A percentile compares a stretch with the other conserved stretches of the same genome.
Evolutionary conservation across 345 rosid genomes (phyloP).

Genomic region (Acer saccharum): DNA sequence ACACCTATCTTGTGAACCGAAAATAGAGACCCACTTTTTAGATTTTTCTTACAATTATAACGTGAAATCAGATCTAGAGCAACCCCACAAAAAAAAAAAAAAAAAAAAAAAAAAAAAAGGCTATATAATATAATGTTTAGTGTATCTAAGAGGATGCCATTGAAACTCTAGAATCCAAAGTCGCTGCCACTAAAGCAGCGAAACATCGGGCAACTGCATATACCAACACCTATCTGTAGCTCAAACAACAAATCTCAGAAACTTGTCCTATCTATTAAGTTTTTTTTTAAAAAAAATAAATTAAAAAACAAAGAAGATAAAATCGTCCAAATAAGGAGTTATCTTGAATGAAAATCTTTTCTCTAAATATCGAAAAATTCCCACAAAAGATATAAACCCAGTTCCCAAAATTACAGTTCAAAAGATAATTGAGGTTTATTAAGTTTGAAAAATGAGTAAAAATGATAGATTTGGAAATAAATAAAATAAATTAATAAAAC

Average conservation of each 20-base stretch:
- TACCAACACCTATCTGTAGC: too few relatives aligned
- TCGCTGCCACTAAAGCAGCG: too few relatives aligned
- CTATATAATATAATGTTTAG: background rate
- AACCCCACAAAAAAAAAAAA: background rate
- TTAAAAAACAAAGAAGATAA: background rate
- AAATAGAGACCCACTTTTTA: conserved; percentile 10
- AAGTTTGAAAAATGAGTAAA: too few relatives aligned
- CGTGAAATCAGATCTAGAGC: conserved; percentile 30
- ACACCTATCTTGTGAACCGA: conserved; percentile 30
- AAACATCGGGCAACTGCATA: too few relatives aligned
- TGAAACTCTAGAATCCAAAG: conserved; percentile 20
- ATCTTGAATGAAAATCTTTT: background rate
- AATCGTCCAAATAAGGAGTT: background rate
- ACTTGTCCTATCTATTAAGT: too few relatives aligned
- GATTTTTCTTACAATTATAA: background rate
- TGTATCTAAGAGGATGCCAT: background rate
- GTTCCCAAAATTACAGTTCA: background rate
- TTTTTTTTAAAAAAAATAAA: too few relatives aligned
- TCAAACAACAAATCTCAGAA: too few relatives aligned
- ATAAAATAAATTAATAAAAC: too few relatives aligned
- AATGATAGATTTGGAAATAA: too few relatives aligned
- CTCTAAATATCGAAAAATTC: background rate
- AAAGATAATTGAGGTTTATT: too few relatives aligned
- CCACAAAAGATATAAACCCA: background rate
- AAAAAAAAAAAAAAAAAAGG: background rate